These are phyloP conservation scores for Hypericum androsaemum DNA, from an alignment of 345 rosid genomes.

Conservation along the genomic window DNA sequence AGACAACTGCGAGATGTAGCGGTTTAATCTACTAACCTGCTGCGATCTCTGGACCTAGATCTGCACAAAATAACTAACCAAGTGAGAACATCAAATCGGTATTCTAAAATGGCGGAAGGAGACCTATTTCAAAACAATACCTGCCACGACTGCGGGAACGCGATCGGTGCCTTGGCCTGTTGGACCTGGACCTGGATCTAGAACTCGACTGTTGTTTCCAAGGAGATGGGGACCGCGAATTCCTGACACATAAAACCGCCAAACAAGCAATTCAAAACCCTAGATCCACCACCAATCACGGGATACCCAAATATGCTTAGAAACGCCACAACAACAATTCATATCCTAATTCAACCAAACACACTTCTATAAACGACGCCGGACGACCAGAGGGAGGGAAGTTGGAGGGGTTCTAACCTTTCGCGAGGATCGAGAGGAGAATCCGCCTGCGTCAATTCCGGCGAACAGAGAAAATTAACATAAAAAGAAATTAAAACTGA, in stretches of 20 bases:
- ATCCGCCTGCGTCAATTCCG: no score
- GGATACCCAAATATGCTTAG: no score
- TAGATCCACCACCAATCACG: no score
- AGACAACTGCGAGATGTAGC: not conserved
- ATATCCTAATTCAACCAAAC: no score
- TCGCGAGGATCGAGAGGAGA: no score
- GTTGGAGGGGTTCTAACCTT: no score
- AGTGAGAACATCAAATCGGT: constrained; percentile 8
- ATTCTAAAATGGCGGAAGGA: not conserved
- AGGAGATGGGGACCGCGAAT: constrained; percentile 1
- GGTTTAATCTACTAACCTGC: constrained; percentile 41
- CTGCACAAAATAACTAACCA: constrained; percentile 28
- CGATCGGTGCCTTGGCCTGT: constrained; percentile 60
- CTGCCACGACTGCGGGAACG: constrained; percentile 73
- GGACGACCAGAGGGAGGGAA: no score
- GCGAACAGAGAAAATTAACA: no score
- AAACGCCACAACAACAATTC: no score
- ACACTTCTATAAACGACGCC: no score
- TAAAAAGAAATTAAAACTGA: no score
- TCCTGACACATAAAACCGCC: not conserved
- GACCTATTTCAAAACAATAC: constrained; percentile 25
- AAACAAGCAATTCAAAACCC: not conserved
- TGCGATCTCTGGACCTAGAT: constrained; percentile 78
- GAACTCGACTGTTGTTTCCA: constrained; percentile 16
- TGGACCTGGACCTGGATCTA: constrained; percentile 48